Evolutionary conservation across 2,329 filamentous ascomycete species (phyloP).

Genomic region (Nemania sp.): DNA sequence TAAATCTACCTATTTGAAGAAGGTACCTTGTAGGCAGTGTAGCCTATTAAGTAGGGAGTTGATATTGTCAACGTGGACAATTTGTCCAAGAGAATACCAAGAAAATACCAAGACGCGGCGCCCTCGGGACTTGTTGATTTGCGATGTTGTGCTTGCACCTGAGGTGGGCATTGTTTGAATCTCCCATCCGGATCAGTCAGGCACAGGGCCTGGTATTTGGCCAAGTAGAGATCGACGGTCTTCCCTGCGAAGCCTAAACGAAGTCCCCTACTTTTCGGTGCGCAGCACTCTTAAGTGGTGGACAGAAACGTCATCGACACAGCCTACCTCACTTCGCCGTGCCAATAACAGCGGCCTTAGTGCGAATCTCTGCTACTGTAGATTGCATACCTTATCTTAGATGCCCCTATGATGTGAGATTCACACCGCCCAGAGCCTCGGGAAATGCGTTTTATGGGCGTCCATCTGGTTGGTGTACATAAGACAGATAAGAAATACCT

Average conservation of each 20-base stretch:
- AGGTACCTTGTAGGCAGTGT: no score
- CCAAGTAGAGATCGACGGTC: constrained; percentile 1
- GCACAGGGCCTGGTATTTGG: constrained; percentile 5
- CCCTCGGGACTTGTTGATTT: constrained; percentile 13
- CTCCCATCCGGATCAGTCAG: constrained; percentile 9
- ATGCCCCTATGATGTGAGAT: neutral
- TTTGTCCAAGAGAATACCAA: constrained; percentile 14
- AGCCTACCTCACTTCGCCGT: neutral
- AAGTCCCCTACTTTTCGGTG: no score
- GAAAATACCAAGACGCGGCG: constrained; percentile 23
- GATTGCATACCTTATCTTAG: no score
- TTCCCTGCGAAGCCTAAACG: neutral
- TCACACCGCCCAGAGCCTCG: neutral
- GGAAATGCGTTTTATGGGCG: neutral
- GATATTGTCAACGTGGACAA: neutral
- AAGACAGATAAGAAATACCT: no score
- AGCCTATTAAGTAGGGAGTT: no score
- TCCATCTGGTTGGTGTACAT: no score
- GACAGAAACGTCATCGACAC: neutral
- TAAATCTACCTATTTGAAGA: no score
- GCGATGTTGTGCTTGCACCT: neutral
- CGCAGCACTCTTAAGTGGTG: neutral
- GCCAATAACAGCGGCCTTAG: neutral
- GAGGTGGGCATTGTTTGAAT: neutral
- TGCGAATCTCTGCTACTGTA: neutral